Percentiles rank a stretch among this genome's conserved stretches.
Conservation (phyloP, 2,329 filamentous ascomycete species). For the Fusarium duplospermum region DNA sequence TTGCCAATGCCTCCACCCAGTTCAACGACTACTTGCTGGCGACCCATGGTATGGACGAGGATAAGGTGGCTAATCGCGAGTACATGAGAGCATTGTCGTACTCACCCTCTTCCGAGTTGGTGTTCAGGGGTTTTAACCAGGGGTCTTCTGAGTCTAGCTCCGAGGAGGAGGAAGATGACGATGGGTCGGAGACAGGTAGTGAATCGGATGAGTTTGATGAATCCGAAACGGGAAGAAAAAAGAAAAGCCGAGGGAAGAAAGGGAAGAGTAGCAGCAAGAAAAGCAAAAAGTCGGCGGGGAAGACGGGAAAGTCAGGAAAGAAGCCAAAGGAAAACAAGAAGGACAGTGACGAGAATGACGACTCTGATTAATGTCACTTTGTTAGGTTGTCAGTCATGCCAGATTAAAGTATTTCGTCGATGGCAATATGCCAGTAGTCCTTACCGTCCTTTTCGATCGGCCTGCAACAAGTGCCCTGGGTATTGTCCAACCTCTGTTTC, state of each 20-base stretch:
- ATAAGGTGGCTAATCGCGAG: not conserved
- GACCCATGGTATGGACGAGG: not conserved
- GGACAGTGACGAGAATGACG: not conserved
- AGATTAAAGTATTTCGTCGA: not conserved
- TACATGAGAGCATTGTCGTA: not conserved
- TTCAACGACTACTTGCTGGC: not conserved
- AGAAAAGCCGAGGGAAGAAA: not conserved
- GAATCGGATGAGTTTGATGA: not conserved
- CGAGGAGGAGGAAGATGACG: not conserved
- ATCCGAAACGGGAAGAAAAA: not conserved
- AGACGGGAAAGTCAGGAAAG: not conserved
- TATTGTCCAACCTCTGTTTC: not conserved
- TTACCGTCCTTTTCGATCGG: not conserved
- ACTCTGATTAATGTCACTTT: not conserved
- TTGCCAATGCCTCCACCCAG: not conserved
- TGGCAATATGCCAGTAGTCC: not conserved
- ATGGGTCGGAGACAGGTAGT: not conserved
- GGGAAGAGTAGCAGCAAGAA: not conserved
- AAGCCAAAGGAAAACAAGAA: not conserved
- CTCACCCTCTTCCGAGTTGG: not conserved
- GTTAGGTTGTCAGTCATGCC: not conserved
- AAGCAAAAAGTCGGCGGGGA: not conserved
- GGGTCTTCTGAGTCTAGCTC: not conserved
- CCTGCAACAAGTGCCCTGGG: not conserved
- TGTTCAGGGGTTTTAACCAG: not conserved